A percentile compares a stretch with the other conserved stretches of the same genome.
Conservation (phyloP, 1,139 yeast genomes). For the Geotrichum cucujoidarum region DNA sequence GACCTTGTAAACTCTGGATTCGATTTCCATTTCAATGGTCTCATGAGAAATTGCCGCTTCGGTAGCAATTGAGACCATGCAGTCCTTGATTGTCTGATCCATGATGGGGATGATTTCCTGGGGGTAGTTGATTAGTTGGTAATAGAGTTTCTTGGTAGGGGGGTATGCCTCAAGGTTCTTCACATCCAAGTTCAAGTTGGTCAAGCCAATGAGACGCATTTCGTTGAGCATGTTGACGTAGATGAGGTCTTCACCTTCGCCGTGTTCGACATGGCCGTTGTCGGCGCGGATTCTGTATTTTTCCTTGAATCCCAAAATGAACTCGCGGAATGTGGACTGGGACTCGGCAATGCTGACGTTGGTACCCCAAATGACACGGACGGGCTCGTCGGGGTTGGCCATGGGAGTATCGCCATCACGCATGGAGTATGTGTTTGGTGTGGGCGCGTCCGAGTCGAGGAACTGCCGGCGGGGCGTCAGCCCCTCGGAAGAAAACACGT, state of each 20-base stretch:
- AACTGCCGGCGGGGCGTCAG: slow-evolving; percentile 12
- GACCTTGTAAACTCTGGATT: slow-evolving; percentile 75
- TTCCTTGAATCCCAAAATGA: slow-evolving; percentile 74
- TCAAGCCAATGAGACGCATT: slow-evolving; percentile 73
- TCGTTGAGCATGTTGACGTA: slow-evolving; percentile 69
- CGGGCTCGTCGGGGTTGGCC: slow-evolving; percentile 51
- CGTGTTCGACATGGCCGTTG: slow-evolving; percentile 43
- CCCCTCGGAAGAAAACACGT: slow-evolving; percentile 11
- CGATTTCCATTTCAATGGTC: slow-evolving; percentile 54
- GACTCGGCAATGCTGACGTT: slow-evolving; percentile 90
- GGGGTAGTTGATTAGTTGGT: slow-evolving; percentile 86
- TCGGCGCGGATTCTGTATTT: slow-evolving; percentile 66
- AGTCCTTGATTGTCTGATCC: slow-evolving; percentile 94
- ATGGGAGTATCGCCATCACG: slow-evolving; percentile 15
- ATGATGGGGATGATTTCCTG: slow-evolving; percentile 95
- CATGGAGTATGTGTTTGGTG: slow-evolving; percentile 14
- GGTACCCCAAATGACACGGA: slow-evolving; percentile 97
- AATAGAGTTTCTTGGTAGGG: slow-evolving; percentile 69
- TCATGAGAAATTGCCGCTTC: slow-evolving; percentile 31
- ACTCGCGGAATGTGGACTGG: slow-evolving; percentile 71
- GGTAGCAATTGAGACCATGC: slow-evolving; percentile 63
- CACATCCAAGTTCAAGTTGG: slow-evolving; percentile 81
- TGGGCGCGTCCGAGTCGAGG: slow-evolving; percentile 4
- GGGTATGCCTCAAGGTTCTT: slow-evolving; percentile 72
- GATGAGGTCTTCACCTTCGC: slow-evolving; percentile 66